Base-by-base conservation (phyloP, 805 yeast genomes). In the Tetrapisispora nanseiensis region DNA sequence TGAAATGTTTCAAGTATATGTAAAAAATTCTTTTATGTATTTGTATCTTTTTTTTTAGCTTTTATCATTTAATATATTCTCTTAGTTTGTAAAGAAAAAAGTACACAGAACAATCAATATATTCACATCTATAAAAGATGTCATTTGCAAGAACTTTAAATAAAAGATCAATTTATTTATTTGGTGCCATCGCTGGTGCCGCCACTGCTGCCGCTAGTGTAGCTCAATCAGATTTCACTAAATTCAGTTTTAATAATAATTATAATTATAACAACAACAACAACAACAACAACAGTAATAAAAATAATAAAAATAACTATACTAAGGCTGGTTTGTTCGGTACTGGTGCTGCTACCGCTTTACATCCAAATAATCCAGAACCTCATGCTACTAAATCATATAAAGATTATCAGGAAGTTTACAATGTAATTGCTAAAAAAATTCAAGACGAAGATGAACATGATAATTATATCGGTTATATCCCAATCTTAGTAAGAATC, bases 401-500 rank as follows among this genome's bases (percentile, higher is more conserved):
- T 40, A 67, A 69, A 11, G 85, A 82, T 49, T 87, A 73, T 58
- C 87, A 73, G 61, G 54, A 67, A 45, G 76, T 76, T 46, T 90
- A 78, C 65, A 80, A 76, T 66, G 92, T 78, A 49, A 86, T 76
- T 72, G 96, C 80, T 28, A 57, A 56, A 33, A 73, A 71, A 59
- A 58, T 83, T 20, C 68, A 71, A 48, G 84, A 78, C 8, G 67
- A 70, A 16, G 72, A 69, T 41, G 73, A 68, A 38, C 79, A 74
- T 56, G 89, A 82, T 52, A 80, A 78, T 49, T 78, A 76, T 29
- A 76, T 80, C 21, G 81, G 79, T 3, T 71, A 78, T 47, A 92
- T 89, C 1, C 95, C 95, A 9, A 76, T 81, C 13, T 66, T 86
- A 32, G 76, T 86, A 20, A 76, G 95, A 53, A 70, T 84, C 42